Evolutionary conservation across 2,329 filamentous ascomycete species (phyloP), one percentile per base, ranked within the genome.

Genomic region (Claviceps quebecensis): DNA sequence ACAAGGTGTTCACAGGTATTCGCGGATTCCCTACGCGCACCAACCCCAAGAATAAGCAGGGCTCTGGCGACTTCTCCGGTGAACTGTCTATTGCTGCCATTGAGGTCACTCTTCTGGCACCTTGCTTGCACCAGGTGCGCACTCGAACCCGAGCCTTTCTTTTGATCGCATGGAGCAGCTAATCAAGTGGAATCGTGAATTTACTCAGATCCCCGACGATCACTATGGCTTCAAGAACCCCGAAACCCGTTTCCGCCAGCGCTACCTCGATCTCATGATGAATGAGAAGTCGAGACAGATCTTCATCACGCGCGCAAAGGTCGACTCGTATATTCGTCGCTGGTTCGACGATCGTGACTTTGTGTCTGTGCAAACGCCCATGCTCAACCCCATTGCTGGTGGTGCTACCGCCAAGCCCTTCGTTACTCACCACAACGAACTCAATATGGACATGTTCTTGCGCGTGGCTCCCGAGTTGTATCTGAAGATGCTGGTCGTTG

Each of bases 211-310:
- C 59, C 93, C 93, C 52, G 84, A 86, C 55, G 88, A 93, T 68
- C 84, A 91, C 71, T 96, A 88, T 66, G 91, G 91, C 56, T 89
- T 97, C 75, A 91, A 95, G 76, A 90, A 97, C 66, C 81, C 89
- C 65, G 93, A 98, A 70, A 86, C 90, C 69, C 82, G 93, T 55
- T 90, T 88, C 77, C 86, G 94, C 61, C 87, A 95, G 73, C 81
- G 91, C 54, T 95, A 95, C 68, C 81, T 98, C 49, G 93, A 98
- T 68, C 75, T 98, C 60, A 93, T 98, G 70, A 95, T 97, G 84
- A 96, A 98, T 71, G 86, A 95, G 63, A 77, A 77, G 56, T 87
- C 86, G 45, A 81, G 89, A 51, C 79, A 94, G 54, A 85, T 90
- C 53, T 86, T 97, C 68, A 77, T 88, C 61, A 89, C 86, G 40